Conservation (phyloP, 1,284 basidiomycete genomes). For the Moesziomyces sp. region DNA sequence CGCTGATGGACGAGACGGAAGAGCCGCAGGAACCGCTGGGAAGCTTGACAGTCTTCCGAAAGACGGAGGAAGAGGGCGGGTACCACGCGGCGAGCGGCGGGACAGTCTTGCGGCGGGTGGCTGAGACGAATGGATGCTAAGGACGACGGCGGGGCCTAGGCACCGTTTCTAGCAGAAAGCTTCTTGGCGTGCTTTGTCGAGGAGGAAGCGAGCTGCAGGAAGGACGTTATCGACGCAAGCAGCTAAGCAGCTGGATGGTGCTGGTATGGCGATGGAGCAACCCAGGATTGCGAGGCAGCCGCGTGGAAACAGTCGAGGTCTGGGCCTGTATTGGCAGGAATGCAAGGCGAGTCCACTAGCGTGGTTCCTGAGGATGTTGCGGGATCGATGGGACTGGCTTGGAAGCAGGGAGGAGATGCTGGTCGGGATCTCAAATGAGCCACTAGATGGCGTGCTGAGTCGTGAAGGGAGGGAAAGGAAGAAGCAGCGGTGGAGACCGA, state of each 20-base stretch:
- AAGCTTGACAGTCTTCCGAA: too few species aligned
- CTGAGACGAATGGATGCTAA: neutral
- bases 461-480: neutral
- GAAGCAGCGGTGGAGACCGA: neutral
- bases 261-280: conserved; percentile 6
- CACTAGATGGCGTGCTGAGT: neutral
- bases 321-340: conserved; percentile 5
- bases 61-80: neutral
- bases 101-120: neutral
- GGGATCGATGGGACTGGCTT: neutral
- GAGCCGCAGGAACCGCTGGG: neutral
- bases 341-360: conserved; percentile 4
- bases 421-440: neutral
- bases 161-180: too few species aligned
- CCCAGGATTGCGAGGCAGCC: conserved; percentile 1
- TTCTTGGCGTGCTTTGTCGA: too few species aligned
- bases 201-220: neutral
- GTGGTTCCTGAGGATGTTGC: conserved; percentile 23
- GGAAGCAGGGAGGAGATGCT: neutral
- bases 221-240: neutral
- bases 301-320: conserved; percentile 3
- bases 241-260: neutral
- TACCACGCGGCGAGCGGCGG: conserved; percentile 10
- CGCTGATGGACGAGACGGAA: neutral
- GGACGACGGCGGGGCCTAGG: too few species aligned